phyloP scores from a whole-genome alignment of 176 grass and related monocot genomes.

The Guadua angustifolia region DNA sequence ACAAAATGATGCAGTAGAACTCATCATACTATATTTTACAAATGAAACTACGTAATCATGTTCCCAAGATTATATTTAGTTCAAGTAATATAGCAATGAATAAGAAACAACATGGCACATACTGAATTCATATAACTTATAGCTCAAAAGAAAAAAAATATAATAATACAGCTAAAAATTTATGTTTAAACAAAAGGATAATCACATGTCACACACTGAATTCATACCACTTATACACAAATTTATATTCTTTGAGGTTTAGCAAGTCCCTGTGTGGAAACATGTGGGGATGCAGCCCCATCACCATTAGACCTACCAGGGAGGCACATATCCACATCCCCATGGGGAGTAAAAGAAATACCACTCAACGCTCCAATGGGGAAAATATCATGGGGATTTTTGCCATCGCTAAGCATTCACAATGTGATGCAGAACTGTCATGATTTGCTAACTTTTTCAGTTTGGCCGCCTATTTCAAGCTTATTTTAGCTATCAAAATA shows the following conservation, averaged over 20 bases:
- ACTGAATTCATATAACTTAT: neutral
- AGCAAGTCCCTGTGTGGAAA: neutral
- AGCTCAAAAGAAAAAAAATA: neutral
- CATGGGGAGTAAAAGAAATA: neutral
- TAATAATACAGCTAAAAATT: neutral
- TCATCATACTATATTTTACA: neutral
- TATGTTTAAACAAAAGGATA: neutral
- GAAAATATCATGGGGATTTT: neutral
- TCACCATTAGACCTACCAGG: neutral
- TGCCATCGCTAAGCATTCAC: neutral
- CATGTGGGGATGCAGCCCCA: neutral
- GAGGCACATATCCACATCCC: neutral
- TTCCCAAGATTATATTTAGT: neutral
- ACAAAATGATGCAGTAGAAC: neutral
- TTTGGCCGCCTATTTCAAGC: constrained; percentile 4
- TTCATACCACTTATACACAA: neutral
- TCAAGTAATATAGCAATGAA: neutral
- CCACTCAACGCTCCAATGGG: neutral
- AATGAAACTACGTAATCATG: neutral
- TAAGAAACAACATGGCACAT: constrained; percentile 4
- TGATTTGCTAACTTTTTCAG: neutral
- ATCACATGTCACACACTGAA: neutral
- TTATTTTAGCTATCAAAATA: constrained; percentile 31
- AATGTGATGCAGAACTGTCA: neutral
- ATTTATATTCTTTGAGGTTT: neutral